A percentile compares a stretch with the other conserved stretches of the same genome.
These are phyloP conservation scores for Phytopythium boreale DNA, from an alignment of 352 stramenopile species.

Conservation along the genomic window DNA sequence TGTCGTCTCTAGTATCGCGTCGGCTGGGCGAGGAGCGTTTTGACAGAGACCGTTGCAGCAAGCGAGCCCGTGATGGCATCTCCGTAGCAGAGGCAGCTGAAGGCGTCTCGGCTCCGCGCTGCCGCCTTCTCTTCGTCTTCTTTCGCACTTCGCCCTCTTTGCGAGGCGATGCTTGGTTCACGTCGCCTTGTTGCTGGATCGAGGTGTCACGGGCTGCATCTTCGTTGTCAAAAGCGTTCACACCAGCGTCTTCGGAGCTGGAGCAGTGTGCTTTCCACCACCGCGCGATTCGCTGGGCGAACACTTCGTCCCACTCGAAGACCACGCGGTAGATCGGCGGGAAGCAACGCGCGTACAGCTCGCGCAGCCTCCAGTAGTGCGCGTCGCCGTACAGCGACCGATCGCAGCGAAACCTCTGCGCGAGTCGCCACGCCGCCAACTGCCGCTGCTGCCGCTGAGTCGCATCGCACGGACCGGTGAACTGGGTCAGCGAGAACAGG, in stretches of 20 bases:
- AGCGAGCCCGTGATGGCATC: background rate
- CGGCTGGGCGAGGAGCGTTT: background rate
- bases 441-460: constrained; percentile 9
- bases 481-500: constrained; percentile 21
- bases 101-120: background rate
- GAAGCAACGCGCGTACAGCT: constrained; percentile 28
- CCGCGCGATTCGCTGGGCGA: constrained; percentile 21
- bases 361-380: constrained; percentile 30
- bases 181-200: background rate
- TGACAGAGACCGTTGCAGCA: background rate
- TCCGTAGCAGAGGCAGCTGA: background rate
- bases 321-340: constrained; percentile 28
- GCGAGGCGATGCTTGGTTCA: background rate
- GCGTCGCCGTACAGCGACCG: constrained; percentile 17
- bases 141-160: background rate
- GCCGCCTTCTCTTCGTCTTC: background rate
- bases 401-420: constrained; percentile 11
- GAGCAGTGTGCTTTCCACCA: constrained; percentile 22
- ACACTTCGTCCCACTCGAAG: constrained; percentile 35
- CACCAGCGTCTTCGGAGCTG: background rate
- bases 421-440: constrained; percentile 28
- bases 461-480: constrained; percentile 11
- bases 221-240: background rate
- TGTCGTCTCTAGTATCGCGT: background rate
- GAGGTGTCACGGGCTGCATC: background rate